Percentiles rank a stretch among this genome's conserved stretches.
These are phyloP conservation scores for Phytophthora melonis DNA, from an alignment of 352 stramenopile species.

Conservation along the genomic window DNA sequence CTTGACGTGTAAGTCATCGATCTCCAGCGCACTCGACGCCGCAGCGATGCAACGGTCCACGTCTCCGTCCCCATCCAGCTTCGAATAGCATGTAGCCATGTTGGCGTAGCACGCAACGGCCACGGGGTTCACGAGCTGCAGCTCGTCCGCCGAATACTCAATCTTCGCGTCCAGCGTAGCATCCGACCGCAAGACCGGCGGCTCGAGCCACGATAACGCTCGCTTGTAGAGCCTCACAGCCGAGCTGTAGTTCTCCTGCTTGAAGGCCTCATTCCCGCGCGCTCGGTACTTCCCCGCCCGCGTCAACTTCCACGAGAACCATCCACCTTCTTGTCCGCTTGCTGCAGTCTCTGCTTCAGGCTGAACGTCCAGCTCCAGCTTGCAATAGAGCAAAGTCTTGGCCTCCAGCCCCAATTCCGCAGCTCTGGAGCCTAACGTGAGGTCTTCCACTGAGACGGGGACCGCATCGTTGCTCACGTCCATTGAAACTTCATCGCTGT, in stretches of 20 bases:
- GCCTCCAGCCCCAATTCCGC: conserved; percentile 25
- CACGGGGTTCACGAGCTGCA: conserved; percentile 40
- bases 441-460: conserved; percentile 36
- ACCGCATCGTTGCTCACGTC: conserved; percentile 25
- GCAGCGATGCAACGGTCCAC: conserved; percentile 60
- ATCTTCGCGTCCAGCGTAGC: conserved; percentile 36
- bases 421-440: conserved; percentile 35
- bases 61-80: conserved; percentile 34
- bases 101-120: conserved; percentile 65
- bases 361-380: conserved; percentile 34
- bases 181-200: conserved; percentile 37
- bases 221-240: conserved; percentile 57
- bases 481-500: neutral
- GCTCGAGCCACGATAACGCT: conserved; percentile 66
- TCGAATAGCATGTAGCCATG: conserved; percentile 68
- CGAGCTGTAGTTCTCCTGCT: conserved; percentile 36
- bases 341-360: neutral
- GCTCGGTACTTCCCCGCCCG: conserved; percentile 55
- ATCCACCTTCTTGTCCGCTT: conserved; percentile 24
- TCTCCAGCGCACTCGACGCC: conserved; percentile 52
- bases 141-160: conserved; percentile 50
- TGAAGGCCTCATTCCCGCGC: conserved; percentile 69
- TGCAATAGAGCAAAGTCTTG: conserved; percentile 37
- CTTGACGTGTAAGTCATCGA: conserved; percentile 63
- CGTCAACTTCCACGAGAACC: conserved; percentile 63